Percentiles rank a stretch among this genome's conserved stretches.
Evolutionary conservation across 805 yeast genomes (phyloP).

Genomic region (Zygoascus bituminiphila): DNA sequence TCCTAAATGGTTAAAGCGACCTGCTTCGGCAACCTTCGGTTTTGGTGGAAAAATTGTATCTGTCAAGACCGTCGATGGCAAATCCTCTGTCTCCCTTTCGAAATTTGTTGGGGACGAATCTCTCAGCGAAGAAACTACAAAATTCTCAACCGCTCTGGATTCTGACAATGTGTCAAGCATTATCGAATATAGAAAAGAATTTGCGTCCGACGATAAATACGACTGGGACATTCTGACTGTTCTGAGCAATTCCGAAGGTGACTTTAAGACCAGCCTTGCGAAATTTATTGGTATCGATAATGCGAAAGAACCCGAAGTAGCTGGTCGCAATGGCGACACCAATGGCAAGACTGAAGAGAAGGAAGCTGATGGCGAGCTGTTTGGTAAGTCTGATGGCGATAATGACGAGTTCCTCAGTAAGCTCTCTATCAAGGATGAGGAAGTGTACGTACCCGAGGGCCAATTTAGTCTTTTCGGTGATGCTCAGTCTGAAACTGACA

Average conservation of each 20-base stretch:
- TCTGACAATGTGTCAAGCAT: constrained; percentile 13
- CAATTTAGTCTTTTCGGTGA: constrained; percentile 27
- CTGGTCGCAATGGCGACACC: constrained; percentile 4
- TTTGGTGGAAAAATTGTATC: constrained; percentile 84
- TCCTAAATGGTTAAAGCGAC: constrained; percentile 79
- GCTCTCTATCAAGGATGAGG: constrained; percentile 22
- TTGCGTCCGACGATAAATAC: constrained; percentile 16
- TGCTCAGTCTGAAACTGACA: constrained; percentile 25
- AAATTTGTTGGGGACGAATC: constrained; percentile 35
- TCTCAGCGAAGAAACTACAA: constrained; percentile 29
- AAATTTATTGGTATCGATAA: constrained; percentile 18
- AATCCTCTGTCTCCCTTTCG: constrained; percentile 35
- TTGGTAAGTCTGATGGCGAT: constrained; percentile 21
- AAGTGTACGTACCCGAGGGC: constrained; percentile 26
- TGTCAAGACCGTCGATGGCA: constrained; percentile 37
- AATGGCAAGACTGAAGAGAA: constrained; percentile 4
- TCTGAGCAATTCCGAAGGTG: constrained; percentile 24
- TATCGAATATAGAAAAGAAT: constrained; percentile 11
- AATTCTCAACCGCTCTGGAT: constrained; percentile 50
- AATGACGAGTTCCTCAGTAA: constrained; percentile 20
- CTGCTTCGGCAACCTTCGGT: constrained; percentile 72
- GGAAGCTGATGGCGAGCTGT: constrained; percentile 27
- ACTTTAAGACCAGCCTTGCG: constrained; percentile 18
- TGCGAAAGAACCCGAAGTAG: constrained; percentile 10
- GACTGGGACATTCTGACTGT: constrained; percentile 32